Percentiles rank a stretch among this genome's conserved stretches.
Evolutionary conservation across 1,284 basidiomycete genomes (phyloP).

Genomic region (Ceratobasidium sp.): DNA sequence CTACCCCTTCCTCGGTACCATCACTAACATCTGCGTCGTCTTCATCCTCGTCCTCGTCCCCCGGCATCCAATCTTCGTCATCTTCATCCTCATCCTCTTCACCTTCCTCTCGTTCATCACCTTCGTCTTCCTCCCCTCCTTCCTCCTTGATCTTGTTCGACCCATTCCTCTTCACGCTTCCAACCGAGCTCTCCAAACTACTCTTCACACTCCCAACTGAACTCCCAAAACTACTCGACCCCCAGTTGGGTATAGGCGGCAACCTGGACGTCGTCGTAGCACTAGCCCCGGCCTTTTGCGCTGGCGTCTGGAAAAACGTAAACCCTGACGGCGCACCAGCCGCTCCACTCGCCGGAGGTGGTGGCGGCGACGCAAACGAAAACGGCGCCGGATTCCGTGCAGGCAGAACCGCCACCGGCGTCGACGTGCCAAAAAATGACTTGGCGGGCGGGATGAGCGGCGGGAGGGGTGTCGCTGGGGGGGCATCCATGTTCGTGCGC

Average conservation of each 20-base stretch:
- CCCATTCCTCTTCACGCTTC: not conserved
- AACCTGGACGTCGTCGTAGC: constrained; percentile 1
- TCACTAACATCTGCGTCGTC: constrained; percentile 37
- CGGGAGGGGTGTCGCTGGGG: not conserved
- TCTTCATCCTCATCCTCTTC: constrained; percentile 31
- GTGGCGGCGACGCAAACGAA: constrained; percentile 1
- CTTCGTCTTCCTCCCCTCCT: not conserved
- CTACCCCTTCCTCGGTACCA: constrained; percentile 40
- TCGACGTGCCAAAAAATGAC: constrained; percentile 18
- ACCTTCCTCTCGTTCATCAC: constrained; percentile 9
- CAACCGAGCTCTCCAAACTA: not conserved
- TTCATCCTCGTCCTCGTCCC: constrained; percentile 26
- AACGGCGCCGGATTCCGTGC: not conserved
- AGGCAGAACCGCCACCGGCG: constrained; percentile 3
- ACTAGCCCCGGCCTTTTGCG: not conserved
- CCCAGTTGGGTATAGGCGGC: constrained; percentile 32
- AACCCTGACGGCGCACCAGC: not conserved
- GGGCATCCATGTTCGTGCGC: not conserved
- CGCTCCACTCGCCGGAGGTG: not conserved
- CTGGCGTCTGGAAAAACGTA: constrained; percentile 35
- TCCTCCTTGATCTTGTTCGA: not conserved
- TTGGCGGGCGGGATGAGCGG: constrained; percentile 24
- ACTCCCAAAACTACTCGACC: constrained; percentile 5
- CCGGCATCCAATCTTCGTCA: constrained; percentile 36
- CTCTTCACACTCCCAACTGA: not conserved